These are phyloP conservation scores for Phallus indusiatus DNA, from an alignment of 768 basidiomycete species.

Conservation along the genomic window DNA sequence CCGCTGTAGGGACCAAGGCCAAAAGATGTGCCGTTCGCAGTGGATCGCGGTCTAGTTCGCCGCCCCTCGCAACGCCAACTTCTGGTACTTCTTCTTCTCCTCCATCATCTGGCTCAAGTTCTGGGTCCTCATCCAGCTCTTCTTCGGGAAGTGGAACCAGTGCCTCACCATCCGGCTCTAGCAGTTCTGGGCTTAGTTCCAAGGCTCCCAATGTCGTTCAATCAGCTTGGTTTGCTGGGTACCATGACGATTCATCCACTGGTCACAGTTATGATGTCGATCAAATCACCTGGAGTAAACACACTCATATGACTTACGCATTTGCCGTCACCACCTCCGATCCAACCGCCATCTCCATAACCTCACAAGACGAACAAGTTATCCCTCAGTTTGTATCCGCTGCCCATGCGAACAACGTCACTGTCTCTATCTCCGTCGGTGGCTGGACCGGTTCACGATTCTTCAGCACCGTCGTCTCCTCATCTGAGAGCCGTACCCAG, in stretches of 20 bases:
- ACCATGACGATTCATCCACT: conserved; percentile 36
- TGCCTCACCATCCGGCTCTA: no score
- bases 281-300: conserved; percentile 55
- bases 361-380: conserved; percentile 35
- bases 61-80: not conserved
- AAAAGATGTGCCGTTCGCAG: not conserved
- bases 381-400: conserved; percentile 48
- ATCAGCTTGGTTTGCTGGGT: conserved; percentile 60
- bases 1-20: not conserved
- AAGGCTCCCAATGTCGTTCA: conserved; percentile 25
- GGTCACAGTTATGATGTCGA: conserved; percentile 32
- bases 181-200: not conserved
- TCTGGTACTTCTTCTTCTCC: not conserved
- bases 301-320: conserved; percentile 59
- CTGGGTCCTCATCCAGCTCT: not conserved
- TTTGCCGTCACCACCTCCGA: conserved; percentile 40
- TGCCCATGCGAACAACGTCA: conserved; percentile 28
- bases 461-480: conserved; percentile 54
- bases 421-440: conserved; percentile 40
- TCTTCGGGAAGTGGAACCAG: not conserved
- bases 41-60: not conserved
- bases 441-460: conserved; percentile 60
- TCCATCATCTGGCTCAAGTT: not conserved
- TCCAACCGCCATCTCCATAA: conserved; percentile 23
- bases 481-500: conserved; percentile 43